A percentile compares a stretch with the other conserved stretches of the same genome.
Evolutionary conservation across 371 early-diverging fungal genomes (phyloP).

Genomic region (Mortierella sp.): DNA sequence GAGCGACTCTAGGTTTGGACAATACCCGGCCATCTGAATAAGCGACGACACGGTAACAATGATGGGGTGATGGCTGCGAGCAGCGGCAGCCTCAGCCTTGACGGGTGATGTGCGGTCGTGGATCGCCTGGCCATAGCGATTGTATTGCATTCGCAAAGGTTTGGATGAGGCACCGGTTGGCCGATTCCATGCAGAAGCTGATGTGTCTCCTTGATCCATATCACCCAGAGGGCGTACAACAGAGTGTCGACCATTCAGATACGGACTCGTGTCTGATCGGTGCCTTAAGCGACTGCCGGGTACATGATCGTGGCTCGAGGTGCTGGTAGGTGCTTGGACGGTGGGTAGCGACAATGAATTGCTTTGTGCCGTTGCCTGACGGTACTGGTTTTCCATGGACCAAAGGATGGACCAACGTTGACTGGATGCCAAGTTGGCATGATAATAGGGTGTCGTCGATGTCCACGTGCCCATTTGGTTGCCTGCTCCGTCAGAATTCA

Average conservation of each 20-base stretch:
- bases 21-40: slow-evolving; percentile 59
- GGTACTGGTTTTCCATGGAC: slow-evolving; percentile 16
- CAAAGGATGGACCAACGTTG: slow-evolving; percentile 15
- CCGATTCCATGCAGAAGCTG: background rate
- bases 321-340: background rate
- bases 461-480: background rate
- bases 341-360: background rate
- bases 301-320: background rate
- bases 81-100: slow-evolving; percentile 4
- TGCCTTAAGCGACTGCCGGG: background rate
- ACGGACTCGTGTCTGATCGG: too few relatives aligned
- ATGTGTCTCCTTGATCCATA: background rate
- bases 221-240: too few relatives aligned
- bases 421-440: background rate
- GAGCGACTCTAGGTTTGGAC: slow-evolving; percentile 59
- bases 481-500: background rate
- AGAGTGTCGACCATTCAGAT: too few relatives aligned
- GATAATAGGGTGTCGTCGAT: background rate
- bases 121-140: background rate
- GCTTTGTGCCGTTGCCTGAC: background rate
- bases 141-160: too few relatives aligned
- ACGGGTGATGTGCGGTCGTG: background rate
- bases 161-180: too few relatives aligned
- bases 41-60: slow-evolving; percentile 68
- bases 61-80: slow-evolving; percentile 48